phyloP scores from a whole-genome alignment of 768 basidiomycete genomes.

The Termitomyces sp. region DNA sequence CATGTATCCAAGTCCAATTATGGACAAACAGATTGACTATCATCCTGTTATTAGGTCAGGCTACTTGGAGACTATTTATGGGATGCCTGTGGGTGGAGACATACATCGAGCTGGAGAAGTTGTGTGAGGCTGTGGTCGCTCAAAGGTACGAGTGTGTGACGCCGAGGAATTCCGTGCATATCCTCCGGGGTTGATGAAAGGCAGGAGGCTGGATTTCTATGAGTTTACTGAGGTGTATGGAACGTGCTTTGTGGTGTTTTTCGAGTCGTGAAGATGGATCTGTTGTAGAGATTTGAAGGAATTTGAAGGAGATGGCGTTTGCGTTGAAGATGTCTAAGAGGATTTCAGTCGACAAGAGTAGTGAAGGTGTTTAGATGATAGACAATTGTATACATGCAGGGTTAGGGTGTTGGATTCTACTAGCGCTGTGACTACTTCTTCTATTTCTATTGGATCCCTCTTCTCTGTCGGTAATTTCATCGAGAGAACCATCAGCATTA shows the following conservation, averaged over 20 bases:
- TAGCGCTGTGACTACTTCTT: too few relatives aligned
- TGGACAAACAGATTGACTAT: too few relatives aligned
- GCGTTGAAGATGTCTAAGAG: constrained; percentile 26
- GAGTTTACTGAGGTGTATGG: constrained; percentile 78
- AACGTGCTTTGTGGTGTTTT: not conserved
- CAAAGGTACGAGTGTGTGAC: constrained; percentile 51
- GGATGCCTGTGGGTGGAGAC: constrained; percentile 19
- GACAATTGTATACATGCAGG: too few relatives aligned
- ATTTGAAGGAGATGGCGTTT: constrained; percentile 64
- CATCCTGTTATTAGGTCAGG: too few relatives aligned
- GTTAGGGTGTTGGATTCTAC: too few relatives aligned
- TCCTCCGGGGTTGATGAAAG: constrained; percentile 51
- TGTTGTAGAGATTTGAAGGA: constrained; percentile 59
- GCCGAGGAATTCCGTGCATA: constrained; percentile 41
- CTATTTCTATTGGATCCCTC: too few relatives aligned
- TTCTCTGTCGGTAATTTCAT: too few relatives aligned
- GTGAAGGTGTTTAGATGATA: constrained; percentile 37
- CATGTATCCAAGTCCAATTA: too few relatives aligned
- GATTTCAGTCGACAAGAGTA: constrained; percentile 41
- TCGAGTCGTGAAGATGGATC: constrained; percentile 6
- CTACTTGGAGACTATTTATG: too few relatives aligned
- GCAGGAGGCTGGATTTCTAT: constrained; percentile 65
- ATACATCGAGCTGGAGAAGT: constrained; percentile 33
- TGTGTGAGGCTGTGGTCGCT: constrained; percentile 42
- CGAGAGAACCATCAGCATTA: too few relatives aligned